Evolutionary conservation across 2,329 filamentous ascomycete genomes (phyloP).

Genomic region (Epichloe amarillans): DNA sequence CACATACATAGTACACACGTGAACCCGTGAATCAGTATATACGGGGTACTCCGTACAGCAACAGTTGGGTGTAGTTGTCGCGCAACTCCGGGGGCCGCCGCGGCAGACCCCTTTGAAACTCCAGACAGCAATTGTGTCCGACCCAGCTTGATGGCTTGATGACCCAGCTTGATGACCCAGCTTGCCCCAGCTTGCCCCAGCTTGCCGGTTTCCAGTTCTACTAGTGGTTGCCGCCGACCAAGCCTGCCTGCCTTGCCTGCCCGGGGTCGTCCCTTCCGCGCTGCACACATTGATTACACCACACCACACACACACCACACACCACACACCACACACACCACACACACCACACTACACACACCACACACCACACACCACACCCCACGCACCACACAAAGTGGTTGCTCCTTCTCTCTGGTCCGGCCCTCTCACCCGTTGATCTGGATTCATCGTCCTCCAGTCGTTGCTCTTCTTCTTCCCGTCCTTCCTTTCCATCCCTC

Average conservation of each 20-base stretch:
- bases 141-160: neutral
- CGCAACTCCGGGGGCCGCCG: too few relatives aligned
- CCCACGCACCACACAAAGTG: neutral
- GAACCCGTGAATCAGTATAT: too few relatives aligned
- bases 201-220: neutral
- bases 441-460: neutral
- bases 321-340: neutral
- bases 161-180: neutral
- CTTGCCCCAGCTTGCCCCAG: neutral
- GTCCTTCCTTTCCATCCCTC: neutral
- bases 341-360: neutral
- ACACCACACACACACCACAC: neutral
- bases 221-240: neutral
- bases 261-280: neutral
- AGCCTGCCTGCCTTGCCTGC: neutral
- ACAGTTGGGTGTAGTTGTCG: too few relatives aligned
- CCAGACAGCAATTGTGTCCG: too few relatives aligned
- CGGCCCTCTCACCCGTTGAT: neutral
- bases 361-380: neutral
- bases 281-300: neutral
- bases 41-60: neutral
- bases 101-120: too few relatives aligned
- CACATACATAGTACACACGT: neutral
- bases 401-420: neutral
- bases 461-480: neutral